Percentiles rank a stretch among this genome's conserved stretches.
phyloP scores from a whole-genome alignment of 768 basidiomycete species.

The Crassisporium funariophilum region DNA sequence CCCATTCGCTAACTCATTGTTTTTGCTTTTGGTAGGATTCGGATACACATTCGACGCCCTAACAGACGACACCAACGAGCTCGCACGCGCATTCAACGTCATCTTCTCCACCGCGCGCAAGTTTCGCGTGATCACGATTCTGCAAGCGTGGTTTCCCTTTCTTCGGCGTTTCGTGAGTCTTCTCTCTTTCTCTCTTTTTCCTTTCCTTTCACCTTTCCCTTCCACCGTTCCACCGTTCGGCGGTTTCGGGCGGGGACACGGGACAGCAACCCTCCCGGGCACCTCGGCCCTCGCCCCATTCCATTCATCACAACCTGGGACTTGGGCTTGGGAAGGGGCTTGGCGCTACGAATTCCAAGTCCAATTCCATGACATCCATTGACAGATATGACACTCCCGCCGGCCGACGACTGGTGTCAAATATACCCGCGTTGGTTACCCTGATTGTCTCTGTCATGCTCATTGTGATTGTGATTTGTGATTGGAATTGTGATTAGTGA shows the following conservation, averaged over 20 bases:
- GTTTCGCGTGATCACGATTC: constrained; percentile 53
- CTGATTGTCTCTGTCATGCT: neutral
- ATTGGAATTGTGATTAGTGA: no score
- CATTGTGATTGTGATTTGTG: no score
- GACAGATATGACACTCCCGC: neutral
- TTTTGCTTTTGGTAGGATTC: constrained; percentile 24
- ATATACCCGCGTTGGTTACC: neutral
- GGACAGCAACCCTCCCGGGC: no score
- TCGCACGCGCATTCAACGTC: constrained; percentile 54
- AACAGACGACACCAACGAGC: constrained; percentile 45
- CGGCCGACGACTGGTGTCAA: neutral
- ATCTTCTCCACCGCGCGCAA: constrained; percentile 56
- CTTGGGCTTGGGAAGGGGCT: no score
- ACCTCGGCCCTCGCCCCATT: no score
- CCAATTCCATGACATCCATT: no score
- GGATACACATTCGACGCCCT: constrained; percentile 30
- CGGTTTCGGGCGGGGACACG: no score
- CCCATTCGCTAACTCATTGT: neutral
- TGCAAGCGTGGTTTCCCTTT: constrained; percentile 61
- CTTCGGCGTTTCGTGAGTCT: constrained; percentile 53
- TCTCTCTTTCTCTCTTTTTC: neutral
- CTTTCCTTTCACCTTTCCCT: neutral
- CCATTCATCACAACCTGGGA: no score
- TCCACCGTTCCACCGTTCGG: neutral
- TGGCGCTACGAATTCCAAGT: no score